Evolutionary conservation across 805 yeast species (phyloP).

Genomic region (Saturnispora galanensis): DNA sequence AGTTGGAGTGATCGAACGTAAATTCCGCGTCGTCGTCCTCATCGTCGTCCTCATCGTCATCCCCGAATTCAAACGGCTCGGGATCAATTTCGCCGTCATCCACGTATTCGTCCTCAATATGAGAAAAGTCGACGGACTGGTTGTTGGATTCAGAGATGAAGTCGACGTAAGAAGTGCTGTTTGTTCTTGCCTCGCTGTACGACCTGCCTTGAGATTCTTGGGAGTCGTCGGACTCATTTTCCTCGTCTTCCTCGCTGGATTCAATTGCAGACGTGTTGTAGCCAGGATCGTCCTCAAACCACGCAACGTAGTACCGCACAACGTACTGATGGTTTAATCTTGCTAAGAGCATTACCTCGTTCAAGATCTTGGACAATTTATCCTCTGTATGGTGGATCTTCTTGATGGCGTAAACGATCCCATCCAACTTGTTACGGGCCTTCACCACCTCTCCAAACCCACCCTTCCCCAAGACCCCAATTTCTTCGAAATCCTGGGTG

Average conservation of each 20-base stretch:
- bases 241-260: constrained; percentile 19
- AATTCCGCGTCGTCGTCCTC: constrained; percentile 16
- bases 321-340: constrained; percentile 91
- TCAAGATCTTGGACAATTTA: constrained; percentile 68
- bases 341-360: constrained; percentile 87
- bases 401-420: constrained; percentile 89
- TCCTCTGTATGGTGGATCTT: constrained; percentile 78
- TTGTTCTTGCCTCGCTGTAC: constrained; percentile 21
- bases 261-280: constrained; percentile 19
- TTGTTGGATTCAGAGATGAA: constrained; percentile 56
- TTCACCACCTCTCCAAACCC: constrained; percentile 99
- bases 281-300: constrained; percentile 72
- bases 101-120: constrained; percentile 25
- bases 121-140: constrained; percentile 45
- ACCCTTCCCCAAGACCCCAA: constrained; percentile 83
- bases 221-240: constrained; percentile 16
- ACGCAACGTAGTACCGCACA: constrained; percentile 92
- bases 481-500: constrained; percentile 89
- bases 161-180: constrained; percentile 40
- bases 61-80: constrained; percentile 16
- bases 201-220: constrained; percentile 13
- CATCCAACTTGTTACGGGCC: constrained; percentile 87
- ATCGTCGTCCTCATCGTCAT: constrained; percentile 13
- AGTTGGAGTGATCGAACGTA: constrained; percentile 9
- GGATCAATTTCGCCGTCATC: constrained; percentile 15